Evolutionary conservation across 352 stramenopile species (phyloP).

Genomic region (Plasmopara muralis): DNA sequence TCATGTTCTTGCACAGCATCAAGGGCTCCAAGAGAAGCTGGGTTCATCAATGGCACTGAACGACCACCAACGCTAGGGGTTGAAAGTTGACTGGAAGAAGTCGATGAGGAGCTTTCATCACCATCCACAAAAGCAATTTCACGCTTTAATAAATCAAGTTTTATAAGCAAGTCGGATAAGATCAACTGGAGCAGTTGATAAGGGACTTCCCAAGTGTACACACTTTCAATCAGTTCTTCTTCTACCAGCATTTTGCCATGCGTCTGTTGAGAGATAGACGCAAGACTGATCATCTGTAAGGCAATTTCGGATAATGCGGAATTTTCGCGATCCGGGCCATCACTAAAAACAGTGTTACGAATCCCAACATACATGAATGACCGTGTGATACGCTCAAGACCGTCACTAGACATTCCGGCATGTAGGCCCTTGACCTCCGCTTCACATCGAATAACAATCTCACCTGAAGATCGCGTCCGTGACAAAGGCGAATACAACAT

Average conservation of each 20-base stretch:
- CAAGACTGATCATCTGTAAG: constrained; percentile 38
- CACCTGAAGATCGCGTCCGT: constrained; percentile 48
- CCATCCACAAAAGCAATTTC: constrained; percentile 34
- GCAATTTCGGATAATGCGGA: constrained; percentile 30
- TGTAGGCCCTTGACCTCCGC: constrained; percentile 44
- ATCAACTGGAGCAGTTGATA: constrained; percentile 81
- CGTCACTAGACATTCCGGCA: constrained; percentile 26
- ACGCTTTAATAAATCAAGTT: constrained; percentile 58
- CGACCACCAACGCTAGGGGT: constrained; percentile 31
- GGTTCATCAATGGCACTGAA: constrained; percentile 20
- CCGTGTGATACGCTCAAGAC: constrained; percentile 59
- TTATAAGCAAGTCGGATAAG: constrained; percentile 58
- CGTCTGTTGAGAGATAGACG: constrained; percentile 28
- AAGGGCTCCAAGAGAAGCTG: constrained; percentile 19
- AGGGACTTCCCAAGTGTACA: constrained; percentile 85
- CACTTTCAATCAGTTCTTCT: constrained; percentile 82
- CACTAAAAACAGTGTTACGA: constrained; percentile 17
- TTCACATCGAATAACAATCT: constrained; percentile 77
- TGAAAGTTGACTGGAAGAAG: constrained; percentile 47
- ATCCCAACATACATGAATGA: constrained; percentile 70
- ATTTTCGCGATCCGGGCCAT: constrained; percentile 4
- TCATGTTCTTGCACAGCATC: constrained; percentile 33
- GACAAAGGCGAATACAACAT: constrained; percentile 59
- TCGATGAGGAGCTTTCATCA: constrained; percentile 34
- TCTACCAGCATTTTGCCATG: constrained; percentile 72